Conservation (phyloP, 768 basidiomycete genomes). For the Podaxis pistillaris region DNA sequence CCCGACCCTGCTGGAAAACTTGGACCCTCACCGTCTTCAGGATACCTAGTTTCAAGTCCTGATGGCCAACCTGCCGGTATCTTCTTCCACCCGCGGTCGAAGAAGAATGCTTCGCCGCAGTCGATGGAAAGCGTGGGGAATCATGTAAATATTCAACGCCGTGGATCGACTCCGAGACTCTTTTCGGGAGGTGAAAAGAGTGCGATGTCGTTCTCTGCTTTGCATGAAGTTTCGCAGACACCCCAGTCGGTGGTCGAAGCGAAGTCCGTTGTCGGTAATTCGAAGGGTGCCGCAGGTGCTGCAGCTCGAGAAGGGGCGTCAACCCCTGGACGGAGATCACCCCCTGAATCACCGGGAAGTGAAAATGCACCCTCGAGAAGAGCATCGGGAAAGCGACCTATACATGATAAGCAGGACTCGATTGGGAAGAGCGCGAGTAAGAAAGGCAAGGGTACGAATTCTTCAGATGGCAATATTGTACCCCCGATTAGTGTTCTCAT, state of each 20-base stretch:
- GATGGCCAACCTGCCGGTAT: constrained; percentile 95
- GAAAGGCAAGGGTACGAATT: constrained; percentile 41
- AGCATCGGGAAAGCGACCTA: constrained; percentile 22
- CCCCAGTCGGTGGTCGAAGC: not conserved
- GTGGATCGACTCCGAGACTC: constrained; percentile 26
- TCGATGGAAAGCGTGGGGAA: constrained; percentile 49
- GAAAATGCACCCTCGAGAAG: constrained; percentile 13
- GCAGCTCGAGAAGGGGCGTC: constrained; percentile 1
- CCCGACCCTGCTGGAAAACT: constrained; percentile 65
- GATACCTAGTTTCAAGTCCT: constrained; percentile 87
- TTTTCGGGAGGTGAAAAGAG: constrained; percentile 22
- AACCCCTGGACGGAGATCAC: constrained; percentile 6
- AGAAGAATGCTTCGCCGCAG: constrained; percentile 33
- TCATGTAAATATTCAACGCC: constrained; percentile 27
- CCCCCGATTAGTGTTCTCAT: constrained; percentile 98
- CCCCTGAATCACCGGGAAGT: constrained; percentile 15
- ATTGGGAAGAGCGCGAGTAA: constrained; percentile 33
- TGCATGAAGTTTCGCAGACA: constrained; percentile 27
- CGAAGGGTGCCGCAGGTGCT: constrained; percentile 5
- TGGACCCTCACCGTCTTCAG: constrained; percentile 77
- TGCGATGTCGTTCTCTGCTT: constrained; percentile 28
- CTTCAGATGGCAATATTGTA: constrained; percentile 69
- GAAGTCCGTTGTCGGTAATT: constrained; percentile 6
- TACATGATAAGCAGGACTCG: constrained; percentile 24
- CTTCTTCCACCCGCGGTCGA: constrained; percentile 79